A percentile compares a stretch with the other conserved stretches of the same genome.
phyloP scores from a whole-genome alignment of 148 eudicot genomes.

The Gaultheria prostrata region DNA sequence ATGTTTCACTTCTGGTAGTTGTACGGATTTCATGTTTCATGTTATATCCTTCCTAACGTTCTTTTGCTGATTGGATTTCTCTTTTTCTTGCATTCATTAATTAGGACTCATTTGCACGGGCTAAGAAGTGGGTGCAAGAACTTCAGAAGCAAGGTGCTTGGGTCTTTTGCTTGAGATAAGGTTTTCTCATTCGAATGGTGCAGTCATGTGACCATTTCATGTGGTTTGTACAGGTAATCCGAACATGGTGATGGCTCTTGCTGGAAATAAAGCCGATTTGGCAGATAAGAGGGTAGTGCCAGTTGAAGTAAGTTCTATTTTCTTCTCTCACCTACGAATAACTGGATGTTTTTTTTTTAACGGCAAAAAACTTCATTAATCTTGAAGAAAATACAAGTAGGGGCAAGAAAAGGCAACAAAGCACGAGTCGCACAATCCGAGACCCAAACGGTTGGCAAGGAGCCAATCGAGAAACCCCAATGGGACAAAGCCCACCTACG shows the following conservation, averaged over 20 bases:
- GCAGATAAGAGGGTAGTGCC: slow-evolving; percentile 77
- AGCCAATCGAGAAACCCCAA: too few species aligned
- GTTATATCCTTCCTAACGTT: background rate
- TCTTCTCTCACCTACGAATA: slow-evolving; percentile 9
- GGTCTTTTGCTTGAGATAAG: background rate
- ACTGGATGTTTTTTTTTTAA: too few species aligned
- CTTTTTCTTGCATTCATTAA: slow-evolving; percentile 22
- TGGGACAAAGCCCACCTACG: too few species aligned
- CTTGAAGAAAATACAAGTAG: too few species aligned
- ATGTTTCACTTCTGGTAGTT: background rate
- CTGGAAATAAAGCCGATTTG: slow-evolving; percentile 90
- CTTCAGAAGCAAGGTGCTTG: slow-evolving; percentile 91
- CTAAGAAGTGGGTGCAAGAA: slow-evolving; percentile 99
- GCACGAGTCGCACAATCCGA: too few species aligned
- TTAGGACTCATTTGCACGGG: slow-evolving; percentile 86
- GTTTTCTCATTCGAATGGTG: background rate
- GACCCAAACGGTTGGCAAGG: too few species aligned
- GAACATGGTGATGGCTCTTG: slow-evolving; percentile 93
- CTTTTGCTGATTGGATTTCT: background rate
- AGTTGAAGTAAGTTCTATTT: slow-evolving; percentile 57
- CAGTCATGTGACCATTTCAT: background rate
- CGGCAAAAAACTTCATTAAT: too few species aligned
- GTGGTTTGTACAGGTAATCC: slow-evolving; percentile 65
- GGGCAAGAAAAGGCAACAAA: too few species aligned
- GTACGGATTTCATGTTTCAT: background rate